phyloP scores from a whole-genome alignment of 23 red algal species.

The Chondrus crispus region DNA sequence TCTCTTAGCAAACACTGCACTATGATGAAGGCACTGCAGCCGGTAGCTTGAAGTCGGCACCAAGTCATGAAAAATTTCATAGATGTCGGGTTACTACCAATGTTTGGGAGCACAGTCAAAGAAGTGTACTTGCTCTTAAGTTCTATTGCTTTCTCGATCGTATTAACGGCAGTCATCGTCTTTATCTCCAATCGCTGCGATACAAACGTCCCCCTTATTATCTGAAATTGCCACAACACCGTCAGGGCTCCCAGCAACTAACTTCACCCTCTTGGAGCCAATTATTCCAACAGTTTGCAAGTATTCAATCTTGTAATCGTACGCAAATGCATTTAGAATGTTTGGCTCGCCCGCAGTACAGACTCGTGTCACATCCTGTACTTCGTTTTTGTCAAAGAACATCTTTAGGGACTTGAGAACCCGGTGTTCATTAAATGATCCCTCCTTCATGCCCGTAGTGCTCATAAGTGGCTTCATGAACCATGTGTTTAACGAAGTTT shows the following conservation, averaged over 20 bases:
- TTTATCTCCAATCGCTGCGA: not conserved
- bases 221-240: not conserved
- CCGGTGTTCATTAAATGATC: not conserved
- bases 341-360: no score
- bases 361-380: no score
- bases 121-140: not conserved
- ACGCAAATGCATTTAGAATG: no score
- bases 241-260: not conserved
- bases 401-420: not conserved
- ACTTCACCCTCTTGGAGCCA: not conserved
- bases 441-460: slow-evolving; percentile 13
- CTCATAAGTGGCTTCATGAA: slow-evolving; percentile 5
- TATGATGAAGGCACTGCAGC: not conserved
- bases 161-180: not conserved
- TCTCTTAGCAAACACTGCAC: not conserved
- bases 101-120: not conserved
- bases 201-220: not conserved
- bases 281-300: not conserved
- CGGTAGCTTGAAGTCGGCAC: not conserved
- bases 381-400: not conserved
- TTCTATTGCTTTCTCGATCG: not conserved
- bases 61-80: not conserved
- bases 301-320: no score
- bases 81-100: not conserved
- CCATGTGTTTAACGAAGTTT: not conserved